Evolutionary conservation across 2,329 filamentous ascomycete genomes (phyloP).

Genomic region (Alternaria novae-zelandiae): DNA sequence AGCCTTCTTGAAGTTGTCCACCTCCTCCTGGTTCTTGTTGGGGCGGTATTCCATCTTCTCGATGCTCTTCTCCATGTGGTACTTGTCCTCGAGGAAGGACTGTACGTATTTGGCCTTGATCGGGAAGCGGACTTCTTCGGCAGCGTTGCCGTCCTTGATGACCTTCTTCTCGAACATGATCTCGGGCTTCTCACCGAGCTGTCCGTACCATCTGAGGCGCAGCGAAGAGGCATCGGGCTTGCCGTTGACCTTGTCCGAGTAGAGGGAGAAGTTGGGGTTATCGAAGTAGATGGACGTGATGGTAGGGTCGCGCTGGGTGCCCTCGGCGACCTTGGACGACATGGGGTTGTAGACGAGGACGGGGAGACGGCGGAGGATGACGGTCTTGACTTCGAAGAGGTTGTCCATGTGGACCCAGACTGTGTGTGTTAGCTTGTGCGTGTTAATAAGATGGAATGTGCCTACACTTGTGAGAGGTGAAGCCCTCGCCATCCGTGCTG

Average conservation of each 20-base stretch:
- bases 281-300: slow-evolving; percentile 98
- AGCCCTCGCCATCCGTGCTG: slow-evolving; percentile 63
- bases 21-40: slow-evolving; percentile 69
- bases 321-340: slow-evolving; percentile 80
- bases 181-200: slow-evolving; percentile 77
- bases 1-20: slow-evolving; percentile 72
- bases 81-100: slow-evolving; percentile 83
- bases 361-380: slow-evolving; percentile 87
- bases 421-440: slow-evolving; percentile 49
- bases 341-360: slow-evolving; percentile 93
- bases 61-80: slow-evolving; percentile 89
- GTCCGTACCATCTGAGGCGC: slow-evolving; percentile 89
- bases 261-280: slow-evolving; percentile 82
- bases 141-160: slow-evolving; percentile 75
- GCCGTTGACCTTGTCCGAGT: slow-evolving; percentile 81
- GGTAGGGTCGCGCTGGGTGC: slow-evolving; percentile 78
- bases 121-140: slow-evolving; percentile 78
- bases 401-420: slow-evolving; percentile 98
- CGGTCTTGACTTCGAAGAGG: slow-evolving; percentile 94
- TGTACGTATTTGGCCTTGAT: slow-evolving; percentile 96
- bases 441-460: not conserved
- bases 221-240: slow-evolving; percentile 79
- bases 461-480: slow-evolving; percentile 86
- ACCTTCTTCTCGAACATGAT: slow-evolving; percentile 91
- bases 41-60: slow-evolving; percentile 82